Conservation (phyloP, 495 filamentous ascomycete species). For the Collariella sp. region DNA sequence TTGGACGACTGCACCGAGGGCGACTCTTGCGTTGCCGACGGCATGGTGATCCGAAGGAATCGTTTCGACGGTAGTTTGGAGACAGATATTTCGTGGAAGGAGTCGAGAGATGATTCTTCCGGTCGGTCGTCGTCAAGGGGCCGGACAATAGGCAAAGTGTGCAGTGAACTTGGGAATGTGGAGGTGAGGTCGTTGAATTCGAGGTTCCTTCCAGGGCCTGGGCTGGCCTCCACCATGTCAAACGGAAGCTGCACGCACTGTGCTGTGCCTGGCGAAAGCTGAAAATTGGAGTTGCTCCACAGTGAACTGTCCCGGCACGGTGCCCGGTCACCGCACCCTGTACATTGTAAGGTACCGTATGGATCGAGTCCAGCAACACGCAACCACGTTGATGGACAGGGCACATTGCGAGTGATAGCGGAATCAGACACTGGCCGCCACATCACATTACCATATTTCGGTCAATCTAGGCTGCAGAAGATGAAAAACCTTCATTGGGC, state of each 20-base stretch:
- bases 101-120: not conserved
- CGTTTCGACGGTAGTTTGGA: not conserved
- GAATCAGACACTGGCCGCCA: too few species aligned
- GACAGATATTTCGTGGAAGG: not conserved
- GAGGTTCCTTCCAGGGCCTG: not conserved
- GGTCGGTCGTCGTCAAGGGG: not conserved
- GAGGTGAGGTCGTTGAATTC: not conserved
- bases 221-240: not conserved
- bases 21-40: slow-evolving; percentile 25
- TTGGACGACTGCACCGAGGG: slow-evolving; percentile 22
- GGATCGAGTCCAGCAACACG: too few species aligned
- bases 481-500: too few species aligned
- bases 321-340: too few species aligned
- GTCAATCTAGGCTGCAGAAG: too few species aligned
- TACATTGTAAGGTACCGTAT: too few species aligned
- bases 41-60: slow-evolving; percentile 15
- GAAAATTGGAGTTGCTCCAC: not conserved
- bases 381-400: too few species aligned
- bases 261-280: not conserved
- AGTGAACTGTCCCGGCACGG: not conserved
- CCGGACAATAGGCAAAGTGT: not conserved
- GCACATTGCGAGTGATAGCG: too few species aligned
- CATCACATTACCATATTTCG: too few species aligned
- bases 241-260: not conserved
- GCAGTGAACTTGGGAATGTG: not conserved